Conservation (phyloP, 768 basidiomycete species). For the Rhizopogon rudus region DNA sequence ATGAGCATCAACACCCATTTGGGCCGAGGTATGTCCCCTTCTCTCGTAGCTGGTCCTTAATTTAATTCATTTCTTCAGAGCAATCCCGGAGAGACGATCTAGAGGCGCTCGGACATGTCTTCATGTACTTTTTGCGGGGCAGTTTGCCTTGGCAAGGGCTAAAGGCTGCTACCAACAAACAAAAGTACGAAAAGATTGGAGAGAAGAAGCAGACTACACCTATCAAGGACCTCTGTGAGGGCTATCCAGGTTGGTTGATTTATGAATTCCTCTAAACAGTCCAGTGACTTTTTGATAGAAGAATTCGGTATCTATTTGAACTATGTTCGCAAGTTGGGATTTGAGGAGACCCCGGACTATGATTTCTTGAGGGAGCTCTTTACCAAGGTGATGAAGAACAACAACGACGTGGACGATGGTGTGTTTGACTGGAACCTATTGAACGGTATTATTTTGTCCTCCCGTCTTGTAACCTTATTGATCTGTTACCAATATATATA, state of each 20-base stretch:
- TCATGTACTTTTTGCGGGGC: slow-evolving; percentile 98
- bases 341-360: slow-evolving; percentile 99
- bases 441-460: slow-evolving; percentile 50
- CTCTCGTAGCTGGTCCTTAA: slow-evolving; percentile 3
- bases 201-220: slow-evolving; percentile 99
- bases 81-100: slow-evolving; percentile 95
- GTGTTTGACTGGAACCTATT: slow-evolving; percentile 96
- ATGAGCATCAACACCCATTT: slow-evolving; percentile 99
- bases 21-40: slow-evolving; percentile 68
- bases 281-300: slow-evolving; percentile 45
- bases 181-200: slow-evolving; percentile 99
- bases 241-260: slow-evolving; percentile 73
- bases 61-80: slow-evolving; percentile 38
- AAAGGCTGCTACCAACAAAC: slow-evolving; percentile 99
- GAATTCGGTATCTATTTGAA: slow-evolving; percentile 99
- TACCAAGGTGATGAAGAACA: slow-evolving; percentile 88
- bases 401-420: slow-evolving; percentile 86
- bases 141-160: slow-evolving; percentile 98
- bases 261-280: neutral
- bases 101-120: slow-evolving; percentile 98
- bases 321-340: slow-evolving; percentile 98
- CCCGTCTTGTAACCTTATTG: neutral
- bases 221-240: slow-evolving; percentile 95
- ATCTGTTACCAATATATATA: slow-evolving; percentile 20
- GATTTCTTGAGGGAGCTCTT: slow-evolving; percentile 96